Conservation (phyloP, 768 basidiomycete genomes). For the Wakefieldia striispora region DNA sequence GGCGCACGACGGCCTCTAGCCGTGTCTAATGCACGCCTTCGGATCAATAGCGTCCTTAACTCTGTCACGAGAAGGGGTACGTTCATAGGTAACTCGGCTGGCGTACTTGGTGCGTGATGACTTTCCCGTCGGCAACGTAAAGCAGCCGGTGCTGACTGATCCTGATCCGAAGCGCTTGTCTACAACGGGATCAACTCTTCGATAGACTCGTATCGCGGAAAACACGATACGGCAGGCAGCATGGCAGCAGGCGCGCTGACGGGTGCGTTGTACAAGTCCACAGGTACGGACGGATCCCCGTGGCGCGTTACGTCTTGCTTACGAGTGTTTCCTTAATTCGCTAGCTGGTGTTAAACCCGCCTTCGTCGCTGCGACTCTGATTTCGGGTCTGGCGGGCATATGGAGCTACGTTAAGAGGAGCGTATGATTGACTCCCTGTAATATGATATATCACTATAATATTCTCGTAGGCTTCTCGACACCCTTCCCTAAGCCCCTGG, state of each 20-base stretch:
- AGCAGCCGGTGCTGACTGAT: constrained; percentile 36
- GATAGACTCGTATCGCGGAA: constrained; percentile 84
- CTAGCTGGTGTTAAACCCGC: constrained; percentile 92
- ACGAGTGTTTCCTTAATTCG: constrained; percentile 32
- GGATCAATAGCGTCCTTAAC: constrained; percentile 97
- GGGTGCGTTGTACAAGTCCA: constrained; percentile 90
- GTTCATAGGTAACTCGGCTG: constrained; percentile 97
- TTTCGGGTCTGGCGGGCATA: constrained; percentile 85
- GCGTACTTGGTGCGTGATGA: constrained; percentile 84
- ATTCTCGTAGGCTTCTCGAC: constrained; percentile 36
- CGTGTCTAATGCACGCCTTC: constrained; percentile 79
- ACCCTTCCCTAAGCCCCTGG: constrained; percentile 2
- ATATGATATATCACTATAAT: constrained; percentile 42
- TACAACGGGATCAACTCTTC: constrained; percentile 97
- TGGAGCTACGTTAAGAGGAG: constrained; percentile 96
- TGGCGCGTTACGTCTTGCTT: constrained; percentile 37
- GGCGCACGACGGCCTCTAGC: constrained; percentile 86
- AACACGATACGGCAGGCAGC: constrained; percentile 88
- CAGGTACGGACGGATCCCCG: constrained; percentile 62
- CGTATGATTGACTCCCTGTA: constrained; percentile 58
- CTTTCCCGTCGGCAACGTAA: constrained; percentile 29
- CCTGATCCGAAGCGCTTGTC: constrained; percentile 66
- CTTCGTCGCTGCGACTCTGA: constrained; percentile 82
- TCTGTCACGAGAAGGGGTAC: constrained; percentile 95
- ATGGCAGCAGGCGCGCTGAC: constrained; percentile 91